Conservation (phyloP, 2,329 filamentous ascomycete genomes). For the Apiospora aurea region DNA sequence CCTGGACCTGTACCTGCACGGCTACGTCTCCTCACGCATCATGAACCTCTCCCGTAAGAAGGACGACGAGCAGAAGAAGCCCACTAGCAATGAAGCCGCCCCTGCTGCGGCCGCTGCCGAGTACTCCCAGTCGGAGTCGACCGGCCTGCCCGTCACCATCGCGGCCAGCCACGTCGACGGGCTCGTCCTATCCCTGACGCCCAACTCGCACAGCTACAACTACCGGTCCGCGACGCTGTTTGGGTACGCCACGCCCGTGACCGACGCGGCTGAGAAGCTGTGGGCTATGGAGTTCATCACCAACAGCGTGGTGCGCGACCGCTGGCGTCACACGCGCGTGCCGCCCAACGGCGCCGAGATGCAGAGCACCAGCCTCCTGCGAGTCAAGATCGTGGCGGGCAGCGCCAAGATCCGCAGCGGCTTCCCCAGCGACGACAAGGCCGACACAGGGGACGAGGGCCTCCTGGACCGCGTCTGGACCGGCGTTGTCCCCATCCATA, state of each 20-base stretch:
- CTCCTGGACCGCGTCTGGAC: slow-evolving; percentile 58
- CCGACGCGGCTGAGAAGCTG: slow-evolving; percentile 72
- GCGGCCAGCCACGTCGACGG: slow-evolving; percentile 80
- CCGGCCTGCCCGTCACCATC: slow-evolving; percentile 74
- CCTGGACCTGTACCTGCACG: slow-evolving; percentile 81
- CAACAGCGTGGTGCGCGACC: slow-evolving; percentile 71
- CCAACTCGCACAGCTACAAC: slow-evolving; percentile 84
- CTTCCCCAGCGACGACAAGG: slow-evolving; percentile 61
- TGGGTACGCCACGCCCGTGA: slow-evolving; percentile 74
- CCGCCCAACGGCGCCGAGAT: slow-evolving; percentile 79
- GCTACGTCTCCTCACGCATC: slow-evolving; percentile 81
- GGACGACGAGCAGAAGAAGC: slow-evolving; percentile 25
- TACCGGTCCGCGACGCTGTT: slow-evolving; percentile 84
- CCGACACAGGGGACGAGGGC: slow-evolving; percentile 53
- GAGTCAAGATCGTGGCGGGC: slow-evolving; percentile 71
- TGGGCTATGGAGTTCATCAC: slow-evolving; percentile 84
- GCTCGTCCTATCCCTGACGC: slow-evolving; percentile 79
- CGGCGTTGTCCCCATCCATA: slow-evolving; percentile 68
- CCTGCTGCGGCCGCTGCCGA: too few species aligned
- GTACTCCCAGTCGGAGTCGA: slow-evolving; percentile 36
- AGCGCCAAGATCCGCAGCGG: slow-evolving; percentile 79
- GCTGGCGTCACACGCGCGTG: slow-evolving; percentile 73
- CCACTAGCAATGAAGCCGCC: background rate
- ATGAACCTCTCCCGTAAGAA: slow-evolving; percentile 66
- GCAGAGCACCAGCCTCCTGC: slow-evolving; percentile 75